Evolutionary conservation across 352 stramenopile genomes (phyloP), one percentile per base, ranked within the genome.

Genomic region (Hyaloperonospora arabidopsidis): DNA sequence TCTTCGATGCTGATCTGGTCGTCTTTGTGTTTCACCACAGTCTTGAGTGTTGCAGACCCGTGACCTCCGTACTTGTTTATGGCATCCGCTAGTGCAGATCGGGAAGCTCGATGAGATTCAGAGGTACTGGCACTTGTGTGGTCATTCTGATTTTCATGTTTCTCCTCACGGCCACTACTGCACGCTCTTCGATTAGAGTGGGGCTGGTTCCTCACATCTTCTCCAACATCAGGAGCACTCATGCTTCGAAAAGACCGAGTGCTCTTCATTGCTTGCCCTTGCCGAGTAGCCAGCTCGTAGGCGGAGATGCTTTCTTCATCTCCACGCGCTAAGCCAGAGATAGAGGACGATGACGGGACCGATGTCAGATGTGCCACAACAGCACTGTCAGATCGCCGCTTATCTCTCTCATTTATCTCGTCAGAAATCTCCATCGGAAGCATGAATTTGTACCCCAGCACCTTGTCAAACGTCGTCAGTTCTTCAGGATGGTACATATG

Each of bases 361-460:
- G 66, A 74, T 6, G 72, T 72, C 39, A 82, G 48, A 39, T 77
- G 72, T 4, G 74, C 74, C 5, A 79, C 64, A 47, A 76, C 59
- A 7, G 56, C 58, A 34, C 62, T 77, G 25, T 78, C 74, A 5
- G 66, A 76, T 36, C 72, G 54, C 2, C 65, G 59, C 23, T 87
- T 85, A 8, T 81, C 62, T 29, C 76, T 69, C 8, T 74, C 70
- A 18, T 69, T 76, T 12, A 74, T 59, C 29, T 88, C 76, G 46
- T 82, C 77, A 3, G 75, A 85, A 23, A 88, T 76, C 43, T 89
- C 81, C 58, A 92, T 87, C 0, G 81, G 79, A 15, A 72, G 74
- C 84, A 94, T 94, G 52, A 94, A 94, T 62, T 89, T 86, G 67
- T 89, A 89, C 13, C 79, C 80, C 1, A 94, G 70, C 10, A 85